Percentiles rank a stretch among this genome's conserved stretches.
Evolutionary conservation across 1,284 basidiomycete genomes (phyloP).

Genomic region (Dichomitus squalens): DNA sequence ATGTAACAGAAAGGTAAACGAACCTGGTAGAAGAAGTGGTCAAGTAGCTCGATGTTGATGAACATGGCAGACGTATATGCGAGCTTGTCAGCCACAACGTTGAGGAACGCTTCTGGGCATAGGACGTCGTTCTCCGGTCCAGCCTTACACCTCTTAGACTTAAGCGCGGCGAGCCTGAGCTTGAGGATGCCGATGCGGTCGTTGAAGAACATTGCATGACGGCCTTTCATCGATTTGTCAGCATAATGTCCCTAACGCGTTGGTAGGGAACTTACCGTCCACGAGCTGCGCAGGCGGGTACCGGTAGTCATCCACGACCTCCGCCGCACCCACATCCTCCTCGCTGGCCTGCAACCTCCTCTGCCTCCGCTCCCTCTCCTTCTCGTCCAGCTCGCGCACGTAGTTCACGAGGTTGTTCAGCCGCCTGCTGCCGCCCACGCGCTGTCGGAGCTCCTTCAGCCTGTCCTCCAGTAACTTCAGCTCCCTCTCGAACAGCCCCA

Average conservation of each 20-base stretch:
- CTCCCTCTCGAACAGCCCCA: conserved; percentile 86
- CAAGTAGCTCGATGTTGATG: conserved; percentile 96
- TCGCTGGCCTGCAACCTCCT: conserved; percentile 44
- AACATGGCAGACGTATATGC: conserved; percentile 98
- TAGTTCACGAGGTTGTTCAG: conserved; percentile 81
- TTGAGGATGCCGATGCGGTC: conserved; percentile 86
- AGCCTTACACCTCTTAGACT: conserved; percentile 83
- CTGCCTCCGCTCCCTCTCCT: conserved; percentile 70
- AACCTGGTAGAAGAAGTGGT: conserved; percentile 98
- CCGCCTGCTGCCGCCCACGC: conserved; percentile 84
- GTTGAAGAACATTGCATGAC: conserved; percentile 87
- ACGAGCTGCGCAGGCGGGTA: conserved; percentile 90
- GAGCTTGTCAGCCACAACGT: conserved; percentile 96
- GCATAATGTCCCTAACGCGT: neutral
- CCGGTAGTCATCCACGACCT: conserved; percentile 52
- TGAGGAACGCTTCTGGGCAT: conserved; percentile 96
- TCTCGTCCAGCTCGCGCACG: conserved; percentile 83
- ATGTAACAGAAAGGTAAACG: neutral
- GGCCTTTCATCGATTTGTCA: conserved; percentile 54
- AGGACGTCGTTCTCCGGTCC: conserved; percentile 88
- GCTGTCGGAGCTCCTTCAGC: conserved; percentile 81
- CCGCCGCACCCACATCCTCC: conserved; percentile 33
- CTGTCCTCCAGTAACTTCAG: conserved; percentile 84
- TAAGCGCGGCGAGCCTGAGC: conserved; percentile 81
- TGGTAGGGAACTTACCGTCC: conserved; percentile 67